Percentiles rank a stretch among this genome's conserved stretches.
Evolutionary conservation across 2,329 filamentous ascomycete genomes (phyloP).

Genomic region (Sclerotinia minor): DNA sequence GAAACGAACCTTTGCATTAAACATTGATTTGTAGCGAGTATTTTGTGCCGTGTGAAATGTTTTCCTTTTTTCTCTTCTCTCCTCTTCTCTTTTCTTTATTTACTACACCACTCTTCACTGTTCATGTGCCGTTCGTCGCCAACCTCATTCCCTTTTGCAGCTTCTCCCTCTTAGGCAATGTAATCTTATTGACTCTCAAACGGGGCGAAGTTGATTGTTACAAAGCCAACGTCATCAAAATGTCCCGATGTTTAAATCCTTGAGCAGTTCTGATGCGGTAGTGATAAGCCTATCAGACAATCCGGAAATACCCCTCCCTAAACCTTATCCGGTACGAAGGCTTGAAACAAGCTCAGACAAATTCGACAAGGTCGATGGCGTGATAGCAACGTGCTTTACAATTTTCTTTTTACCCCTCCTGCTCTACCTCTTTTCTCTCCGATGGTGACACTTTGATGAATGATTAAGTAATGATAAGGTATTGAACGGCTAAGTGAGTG

Average conservation of each 20-base stretch:
- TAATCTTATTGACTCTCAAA: not conserved
- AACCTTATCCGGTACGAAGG: constrained; percentile 15
- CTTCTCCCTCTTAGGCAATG: not conserved
- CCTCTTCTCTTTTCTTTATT: not conserved
- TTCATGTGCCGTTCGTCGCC: not conserved
- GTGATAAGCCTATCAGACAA: constrained; percentile 7
- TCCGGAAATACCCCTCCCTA: constrained; percentile 21
- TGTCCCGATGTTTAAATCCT: not conserved
- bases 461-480: constrained; percentile 20
- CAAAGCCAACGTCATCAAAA: not conserved
- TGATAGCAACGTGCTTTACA: constrained; percentile 20
- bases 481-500: not conserved
- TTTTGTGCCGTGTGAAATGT: too few relatives aligned
- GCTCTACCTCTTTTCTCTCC: not conserved
- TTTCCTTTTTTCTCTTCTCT: too few relatives aligned
- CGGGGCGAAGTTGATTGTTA: constrained; percentile 1
- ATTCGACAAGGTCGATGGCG: constrained; percentile 17
- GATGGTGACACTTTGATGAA: constrained; percentile 21
- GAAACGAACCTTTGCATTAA: not conserved
- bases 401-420: constrained; percentile 15
- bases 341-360: constrained; percentile 11
- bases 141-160: not conserved
- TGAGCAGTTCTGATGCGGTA: not conserved
- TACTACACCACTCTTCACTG: not conserved
- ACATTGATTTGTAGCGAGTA: too few relatives aligned